Base-by-base conservation (phyloP, 2,329 filamentous ascomycete species). In the Epichloe sp. region DNA sequence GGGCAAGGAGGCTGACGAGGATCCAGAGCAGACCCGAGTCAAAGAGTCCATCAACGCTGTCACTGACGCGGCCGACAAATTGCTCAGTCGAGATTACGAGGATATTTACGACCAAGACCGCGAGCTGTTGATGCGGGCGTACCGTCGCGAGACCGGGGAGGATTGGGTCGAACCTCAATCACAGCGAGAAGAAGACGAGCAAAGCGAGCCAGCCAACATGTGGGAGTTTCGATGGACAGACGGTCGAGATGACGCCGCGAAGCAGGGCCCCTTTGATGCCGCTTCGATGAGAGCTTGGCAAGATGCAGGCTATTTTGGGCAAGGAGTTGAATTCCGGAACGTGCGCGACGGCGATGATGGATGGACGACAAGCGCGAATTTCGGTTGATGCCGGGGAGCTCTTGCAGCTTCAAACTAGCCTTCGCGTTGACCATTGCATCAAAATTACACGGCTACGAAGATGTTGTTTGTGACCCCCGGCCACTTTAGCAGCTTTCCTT, bases 211-310 rank as follows among this genome's bases (percentile, higher is more conserved):
- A 42, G 49, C 53, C 38, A 57, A 55, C 17, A 63, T 60, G 59
- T 98, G 91, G 90, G 87, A 97, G 67, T 98, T 88, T 65, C 79
- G 88, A 53, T 98, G 93, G 93, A 83, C 82, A 40, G 89, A 95
- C 64, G 88, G 87, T 17, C 77, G 89, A 41, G 91, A 95, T 62
- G 85, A 80, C 31, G 87, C 79, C 11, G 77, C 80, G 46, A 78
- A 79, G 52, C 88, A 98, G 66, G 93, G 93, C 0, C 91, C 93
- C 0, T 98, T 89, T 65, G 88, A 96, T 62, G 79, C 77, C 7
- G 66, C 76, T 5, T 91, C 85, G 38, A 97, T 98, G 93, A 80
- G 82, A 60, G 86, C 87, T 2, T 98, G 93, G 93, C 82, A 85
- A 58, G 82, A 87, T 55, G 88, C 88, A 23, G 93, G 93, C 3